phyloP scores from a whole-genome alignment of 352 stramenopile genomes.

The Phytophthora aleatoria region DNA sequence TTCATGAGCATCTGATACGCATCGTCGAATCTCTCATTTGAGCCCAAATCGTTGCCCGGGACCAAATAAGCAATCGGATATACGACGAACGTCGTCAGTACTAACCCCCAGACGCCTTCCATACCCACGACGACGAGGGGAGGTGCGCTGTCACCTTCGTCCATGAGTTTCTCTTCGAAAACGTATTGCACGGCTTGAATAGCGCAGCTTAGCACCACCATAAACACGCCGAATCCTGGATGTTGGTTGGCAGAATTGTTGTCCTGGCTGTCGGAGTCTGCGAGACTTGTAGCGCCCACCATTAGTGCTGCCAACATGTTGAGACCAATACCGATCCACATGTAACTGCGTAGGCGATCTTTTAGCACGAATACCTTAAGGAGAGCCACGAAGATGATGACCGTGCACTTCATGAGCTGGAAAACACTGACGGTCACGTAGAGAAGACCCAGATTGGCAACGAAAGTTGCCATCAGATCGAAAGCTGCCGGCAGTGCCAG shows the following conservation, averaged over 20 bases:
- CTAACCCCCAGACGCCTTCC: conserved; percentile 96
- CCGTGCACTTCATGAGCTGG: conserved; percentile 89
- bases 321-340: conserved; percentile 96
- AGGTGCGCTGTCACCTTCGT: conserved; percentile 91
- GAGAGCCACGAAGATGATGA: conserved; percentile 97
- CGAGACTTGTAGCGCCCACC: conserved; percentile 93
- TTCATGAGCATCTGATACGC: conserved; percentile 75
- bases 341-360: conserved; percentile 91
- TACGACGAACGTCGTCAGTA: conserved; percentile 93
- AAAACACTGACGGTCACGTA: conserved; percentile 93
- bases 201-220: conserved; percentile 95
- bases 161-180: conserved; percentile 98
- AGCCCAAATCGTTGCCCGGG: conserved; percentile 93
- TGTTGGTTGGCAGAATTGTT: conserved; percentile 65
- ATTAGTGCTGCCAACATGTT: conserved; percentile 95
- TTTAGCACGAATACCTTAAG: conserved; percentile 95
- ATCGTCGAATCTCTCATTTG: conserved; percentile 92
- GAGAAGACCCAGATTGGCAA: conserved; percentile 94
- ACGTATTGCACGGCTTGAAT: conserved; percentile 97
- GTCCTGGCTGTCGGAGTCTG: conserved; percentile 66
- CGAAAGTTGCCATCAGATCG: conserved; percentile 92
- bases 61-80: conserved; percentile 94
- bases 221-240: conserved; percentile 90
- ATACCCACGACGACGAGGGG: conserved; percentile 95
- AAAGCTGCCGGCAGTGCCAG: conserved; percentile 93